Evolutionary conservation across 371 early-diverging fungal species (phyloP), one percentile per base, ranked within the genome.

Genomic region (Mucor sp.): DNA sequence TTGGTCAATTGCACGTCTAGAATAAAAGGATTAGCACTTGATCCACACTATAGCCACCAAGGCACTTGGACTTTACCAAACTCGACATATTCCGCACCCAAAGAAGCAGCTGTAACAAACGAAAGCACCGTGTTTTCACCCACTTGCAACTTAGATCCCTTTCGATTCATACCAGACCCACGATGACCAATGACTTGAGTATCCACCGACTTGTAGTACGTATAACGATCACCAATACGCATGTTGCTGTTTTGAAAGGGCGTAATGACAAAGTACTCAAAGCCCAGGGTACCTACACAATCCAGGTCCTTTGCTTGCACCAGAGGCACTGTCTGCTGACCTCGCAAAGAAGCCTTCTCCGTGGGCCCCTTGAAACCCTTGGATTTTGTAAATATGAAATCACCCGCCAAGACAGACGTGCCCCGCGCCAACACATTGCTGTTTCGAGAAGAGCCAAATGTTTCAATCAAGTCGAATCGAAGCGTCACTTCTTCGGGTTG

Each of bases 41-140:
- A n/a, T n/a, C n/a, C n/a, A n/a, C n/a, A n/a, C n/a, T n/a, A n/a
- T n/a, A n/a, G n/a, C 6, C 30, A 30, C 6, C 30, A 30, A 30
- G 30, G 9, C 33, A 6, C 65, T n/a, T n/a, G n/a, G n/a, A 30
- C 30, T 30, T 68, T 75, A 90, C 92, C 97, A 81, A 98, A 96
- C 78, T 99, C 99, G 14, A 99, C 91, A 66, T 91, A 95, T 67
- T 92, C 90, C 0, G 94, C 97, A 41, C 98, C 98, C 21, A 93
- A 81, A 7, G 89, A 87, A 14, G 91, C 89, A 1, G 98, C 99
- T 0, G 93, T 92, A 19, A 91, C 83, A 79, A 99, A 94, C 0
- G 98, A 96, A 30, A 92, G 74, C 8, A 96, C 85, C 0, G 99
- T 98, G 74, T 99, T 99, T 74, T 99, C 99, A 3, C 94, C 93